These are phyloP conservation scores for Lactuca sativa DNA, from an alignment of 129 eudicot genomes.

Conservation along the genomic window DNA sequence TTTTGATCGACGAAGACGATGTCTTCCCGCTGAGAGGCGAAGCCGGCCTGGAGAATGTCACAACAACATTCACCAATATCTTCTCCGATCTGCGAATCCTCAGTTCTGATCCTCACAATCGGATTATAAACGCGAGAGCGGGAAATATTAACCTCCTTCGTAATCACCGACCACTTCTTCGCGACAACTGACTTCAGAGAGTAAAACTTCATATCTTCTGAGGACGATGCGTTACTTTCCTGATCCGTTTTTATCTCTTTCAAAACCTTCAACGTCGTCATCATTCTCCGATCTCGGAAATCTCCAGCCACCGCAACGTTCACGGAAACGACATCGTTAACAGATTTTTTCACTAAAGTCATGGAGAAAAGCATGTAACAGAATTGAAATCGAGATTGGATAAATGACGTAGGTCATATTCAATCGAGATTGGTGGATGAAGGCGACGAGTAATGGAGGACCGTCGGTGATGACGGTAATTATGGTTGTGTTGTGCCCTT, in stretches of 20 bases:
- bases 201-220: not conserved
- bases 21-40: conserved; percentile 58
- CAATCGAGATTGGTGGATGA: too few species aligned
- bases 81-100: conserved; percentile 56
- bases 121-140: conserved; percentile 36
- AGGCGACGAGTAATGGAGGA: too few species aligned
- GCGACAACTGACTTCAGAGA: conserved; percentile 50
- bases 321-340: conserved; percentile 9
- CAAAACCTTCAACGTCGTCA: not conserved
- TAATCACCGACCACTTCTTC: conserved; percentile 21
- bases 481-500: too few species aligned
- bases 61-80: conserved; percentile 29
- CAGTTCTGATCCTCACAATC: conserved; percentile 57
- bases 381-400: not conserved
- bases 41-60: conserved; percentile 40
- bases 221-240: too few species aligned
- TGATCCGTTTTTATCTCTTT: too few species aligned
- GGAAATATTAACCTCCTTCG: conserved; percentile 23
- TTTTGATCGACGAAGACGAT: conserved; percentile 10
- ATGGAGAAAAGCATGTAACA: not conserved
- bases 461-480: too few species aligned
- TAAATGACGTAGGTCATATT: not conserved
- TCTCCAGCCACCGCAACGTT: conserved; percentile 15
- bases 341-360: conserved; percentile 25
- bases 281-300: conserved; percentile 4